Evolutionary conservation across 352 stramenopile genomes (phyloP).

Genomic region (Phytophthora fragariae): DNA sequence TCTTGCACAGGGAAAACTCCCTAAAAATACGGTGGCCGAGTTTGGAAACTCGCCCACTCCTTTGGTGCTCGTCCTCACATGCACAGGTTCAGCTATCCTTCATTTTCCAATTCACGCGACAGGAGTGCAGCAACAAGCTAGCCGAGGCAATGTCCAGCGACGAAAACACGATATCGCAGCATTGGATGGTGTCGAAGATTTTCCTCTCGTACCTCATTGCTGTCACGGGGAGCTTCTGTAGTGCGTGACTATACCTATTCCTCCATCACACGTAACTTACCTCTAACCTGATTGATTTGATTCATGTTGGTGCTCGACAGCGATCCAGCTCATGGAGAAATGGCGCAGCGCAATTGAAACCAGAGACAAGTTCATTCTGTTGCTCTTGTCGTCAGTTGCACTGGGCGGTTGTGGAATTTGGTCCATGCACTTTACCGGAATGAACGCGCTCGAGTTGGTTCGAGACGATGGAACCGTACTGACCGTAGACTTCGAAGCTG

Average conservation of each 20-base stretch:
- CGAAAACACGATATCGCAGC: conserved; percentile 37
- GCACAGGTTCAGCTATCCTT: background rate
- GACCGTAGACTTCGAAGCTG: conserved; percentile 59
- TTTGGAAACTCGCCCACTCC: background rate
- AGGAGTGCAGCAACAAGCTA: background rate
- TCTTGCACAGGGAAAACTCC: background rate
- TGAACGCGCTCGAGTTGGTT: conserved; percentile 56
- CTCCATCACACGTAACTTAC: background rate
- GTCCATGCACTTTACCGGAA: conserved; percentile 81
- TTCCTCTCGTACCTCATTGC: conserved; percentile 63
- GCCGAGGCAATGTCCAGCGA: conserved; percentile 20
- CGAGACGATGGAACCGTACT: conserved; percentile 47
- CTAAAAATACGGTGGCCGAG: background rate
- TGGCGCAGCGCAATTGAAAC: conserved; percentile 54
- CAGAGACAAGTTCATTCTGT: conserved; percentile 46
- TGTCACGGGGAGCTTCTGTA: conserved; percentile 67
- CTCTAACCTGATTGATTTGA: background rate
- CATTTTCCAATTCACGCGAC: background rate
- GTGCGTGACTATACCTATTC: conserved; percentile 14
- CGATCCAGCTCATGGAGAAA: conserved; percentile 79
- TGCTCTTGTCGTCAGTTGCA: conserved; percentile 48
- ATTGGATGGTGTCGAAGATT: conserved; percentile 53
- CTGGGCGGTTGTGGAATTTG: conserved; percentile 75
- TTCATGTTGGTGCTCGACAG: conserved; percentile 24
- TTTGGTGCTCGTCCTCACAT: background rate